Percentiles rank a stretch among this genome's conserved stretches.
Evolutionary conservation across 2,329 filamentous ascomycete genomes (phyloP).

Genomic region (Lachnellula hyalina): DNA sequence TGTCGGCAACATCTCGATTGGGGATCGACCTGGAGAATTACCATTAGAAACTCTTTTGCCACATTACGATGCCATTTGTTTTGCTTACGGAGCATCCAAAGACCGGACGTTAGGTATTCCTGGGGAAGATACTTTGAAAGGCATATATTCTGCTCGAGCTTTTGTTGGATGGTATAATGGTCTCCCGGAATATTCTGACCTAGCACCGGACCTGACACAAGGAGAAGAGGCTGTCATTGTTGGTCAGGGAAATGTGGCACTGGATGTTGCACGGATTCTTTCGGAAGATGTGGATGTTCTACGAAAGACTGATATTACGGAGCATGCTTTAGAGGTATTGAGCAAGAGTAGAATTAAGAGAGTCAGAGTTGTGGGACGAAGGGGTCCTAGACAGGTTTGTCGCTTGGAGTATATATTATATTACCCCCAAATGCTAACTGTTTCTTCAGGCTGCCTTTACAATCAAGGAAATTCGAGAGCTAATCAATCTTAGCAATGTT

Average conservation of each 20-base stretch:
- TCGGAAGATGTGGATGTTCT: constrained; percentile 70
- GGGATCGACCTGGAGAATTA: constrained; percentile 48
- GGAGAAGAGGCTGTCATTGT: constrained; percentile 83
- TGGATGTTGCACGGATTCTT: constrained; percentile 87
- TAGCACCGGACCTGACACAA: constrained; percentile 67
- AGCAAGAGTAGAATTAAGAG: constrained; percentile 68
- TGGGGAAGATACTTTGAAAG: constrained; percentile 66
- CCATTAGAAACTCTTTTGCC: constrained; percentile 64
- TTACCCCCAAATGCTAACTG: constrained; percentile 6
- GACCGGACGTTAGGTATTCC: constrained; percentile 75
- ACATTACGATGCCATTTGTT: constrained; percentile 88
- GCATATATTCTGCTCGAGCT: constrained; percentile 80
- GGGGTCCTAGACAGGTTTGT: constrained; percentile 78
- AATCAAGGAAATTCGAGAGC: constrained; percentile 87
- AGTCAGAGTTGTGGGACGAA: constrained; percentile 81
- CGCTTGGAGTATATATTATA: neutral
- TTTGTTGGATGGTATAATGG: constrained; percentile 99
- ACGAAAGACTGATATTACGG: constrained; percentile 80
- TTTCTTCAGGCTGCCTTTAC: constrained; percentile 73
- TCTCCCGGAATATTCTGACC: constrained; percentile 69
- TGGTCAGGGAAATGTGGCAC: constrained; percentile 91
- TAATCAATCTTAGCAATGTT: constrained; percentile 71
- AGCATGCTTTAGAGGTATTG: constrained; percentile 71
- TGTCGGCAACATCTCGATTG: constrained; percentile 81
- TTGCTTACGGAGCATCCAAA: constrained; percentile 85